Evolutionary conservation across 2,329 filamentous ascomycete species (phyloP), one percentile per base, ranked within the genome.

Genomic region (Cercospora sp.): DNA sequence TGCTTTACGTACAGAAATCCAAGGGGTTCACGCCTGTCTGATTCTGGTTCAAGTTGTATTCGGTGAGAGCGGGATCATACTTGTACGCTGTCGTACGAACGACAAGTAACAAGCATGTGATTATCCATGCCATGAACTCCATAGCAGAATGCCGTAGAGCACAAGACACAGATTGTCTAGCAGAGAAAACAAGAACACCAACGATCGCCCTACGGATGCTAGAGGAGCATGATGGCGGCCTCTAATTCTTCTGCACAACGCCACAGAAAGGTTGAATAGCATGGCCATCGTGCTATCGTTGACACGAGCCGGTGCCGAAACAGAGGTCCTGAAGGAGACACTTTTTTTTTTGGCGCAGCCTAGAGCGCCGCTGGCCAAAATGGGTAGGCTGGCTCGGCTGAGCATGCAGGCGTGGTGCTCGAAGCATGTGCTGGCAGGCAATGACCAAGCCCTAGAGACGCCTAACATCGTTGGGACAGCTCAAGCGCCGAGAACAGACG

Each of bases 11-110:
- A 49, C 45, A 85, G 75, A 89, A 90, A 57, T 89, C 82, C 43
- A 85, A 77, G 1, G 88, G 86, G 61, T 84, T 74, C 9, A 75
- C 82, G 10, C 87, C 86, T 49, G 80, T 79, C 72, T 84, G 74
- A 74, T 89, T 89, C 69, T 82, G 80, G 75, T 90, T 90, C 69
- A 89, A 80, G 72, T 89, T 89, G 77, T 83, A 88, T 53, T 83
- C 81, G 61, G 81, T 79, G 58, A 85, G 79, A 9, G 78, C 77
- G 40, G 82, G 80, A 68, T 85, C 83, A 69, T 85, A 87, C 43
- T 65, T 65, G 65, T 71, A 71, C 26, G 64, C 64, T 10, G 21
- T 63, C 21, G 45, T 30, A 18, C 26, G 30, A 49, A 59, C n/a
- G 9, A 66, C n/a, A 18, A 49, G 57, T 30, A 62, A 26, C 28